Percentiles rank a stretch among this genome's conserved stretches.
Conservation (phyloP, 2,329 filamentous ascomycete genomes). For the Ilyonectria mors-panacis region DNA sequence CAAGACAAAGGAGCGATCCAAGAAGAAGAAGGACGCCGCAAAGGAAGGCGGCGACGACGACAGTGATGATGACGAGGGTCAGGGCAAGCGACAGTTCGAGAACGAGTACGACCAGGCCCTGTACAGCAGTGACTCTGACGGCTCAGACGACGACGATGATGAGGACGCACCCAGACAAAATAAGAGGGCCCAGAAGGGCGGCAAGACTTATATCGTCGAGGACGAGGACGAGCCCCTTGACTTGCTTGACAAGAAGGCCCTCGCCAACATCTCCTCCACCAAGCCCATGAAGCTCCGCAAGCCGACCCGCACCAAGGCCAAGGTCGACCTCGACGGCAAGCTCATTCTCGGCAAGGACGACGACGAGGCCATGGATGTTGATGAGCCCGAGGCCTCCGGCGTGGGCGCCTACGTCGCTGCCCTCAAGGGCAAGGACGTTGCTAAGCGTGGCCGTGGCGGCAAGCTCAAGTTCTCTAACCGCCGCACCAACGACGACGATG, state of each 20-base stretch:
- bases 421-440: constrained; percentile 76
- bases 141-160: constrained; percentile 61
- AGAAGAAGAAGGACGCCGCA: constrained; percentile 85
- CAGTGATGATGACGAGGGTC: constrained; percentile 66
- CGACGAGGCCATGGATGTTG: constrained; percentile 74
- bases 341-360: constrained; percentile 78
- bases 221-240: constrained; percentile 96
- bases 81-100: constrained; percentile 76
- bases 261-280: constrained; percentile 94
- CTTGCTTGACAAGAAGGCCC: constrained; percentile 87
- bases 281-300: constrained; percentile 79
- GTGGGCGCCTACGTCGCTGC: constrained; percentile 80
- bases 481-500: constrained; percentile 61
- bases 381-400: constrained; percentile 70
- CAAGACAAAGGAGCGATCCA: constrained; percentile 92
- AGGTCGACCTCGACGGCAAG: constrained; percentile 83
- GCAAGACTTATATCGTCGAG: constrained; percentile 90
- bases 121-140: constrained; percentile 83
- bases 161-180: constrained; percentile 66
- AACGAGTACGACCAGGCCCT: constrained; percentile 97
- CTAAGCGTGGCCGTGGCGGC: constrained; percentile 75
- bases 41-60: constrained; percentile 72
- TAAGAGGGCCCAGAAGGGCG: constrained; percentile 71
- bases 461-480: constrained; percentile 81
- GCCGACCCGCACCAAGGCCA: constrained; percentile 73